Percentiles rank a stretch among this genome's conserved stretches.
phyloP scores from a whole-genome alignment of 805 yeast genomes.

The Hanseniaspora lindneri region DNA sequence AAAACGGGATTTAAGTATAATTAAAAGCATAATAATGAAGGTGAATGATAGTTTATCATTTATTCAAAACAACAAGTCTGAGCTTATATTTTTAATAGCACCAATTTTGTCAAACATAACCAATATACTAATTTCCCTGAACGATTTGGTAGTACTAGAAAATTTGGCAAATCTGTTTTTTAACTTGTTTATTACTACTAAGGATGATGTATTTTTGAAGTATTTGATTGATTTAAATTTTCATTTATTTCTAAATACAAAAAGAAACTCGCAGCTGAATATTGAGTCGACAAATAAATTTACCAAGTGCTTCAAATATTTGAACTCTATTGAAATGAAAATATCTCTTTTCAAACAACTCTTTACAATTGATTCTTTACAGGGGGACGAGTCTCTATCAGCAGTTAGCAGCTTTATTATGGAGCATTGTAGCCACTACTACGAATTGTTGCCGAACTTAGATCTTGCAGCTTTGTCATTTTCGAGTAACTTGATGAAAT shows the following conservation, averaged over 20 bases:
- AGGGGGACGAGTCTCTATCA: constrained; percentile 14
- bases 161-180: constrained; percentile 25
- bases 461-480: constrained; percentile 12
- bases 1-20: neutral
- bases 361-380: constrained; percentile 21
- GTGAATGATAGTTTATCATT: neutral
- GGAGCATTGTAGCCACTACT: neutral
- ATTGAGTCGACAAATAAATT: constrained; percentile 20
- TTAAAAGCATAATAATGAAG: neutral
- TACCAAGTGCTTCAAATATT: constrained; percentile 19
- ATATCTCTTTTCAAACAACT: constrained; percentile 19
- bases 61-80: neutral
- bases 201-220: constrained; percentile 17
- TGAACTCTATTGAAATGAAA: constrained; percentile 16
- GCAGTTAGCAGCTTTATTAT: constrained; percentile 17
- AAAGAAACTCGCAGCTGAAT: neutral
- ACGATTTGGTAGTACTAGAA: constrained; percentile 10
- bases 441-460: neutral
- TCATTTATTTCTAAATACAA: constrained; percentile 14
- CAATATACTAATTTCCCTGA: neutral
- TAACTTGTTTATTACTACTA: constrained; percentile 21
- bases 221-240: constrained; percentile 18
- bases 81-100: neutral
- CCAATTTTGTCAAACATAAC: neutral
- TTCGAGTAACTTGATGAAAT: constrained; percentile 25